Evolutionary conservation across 2,329 filamentous ascomycete genomes (phyloP), one percentile per base, ranked within the genome.

Genomic region (Ploettnerulaceae sp.): DNA sequence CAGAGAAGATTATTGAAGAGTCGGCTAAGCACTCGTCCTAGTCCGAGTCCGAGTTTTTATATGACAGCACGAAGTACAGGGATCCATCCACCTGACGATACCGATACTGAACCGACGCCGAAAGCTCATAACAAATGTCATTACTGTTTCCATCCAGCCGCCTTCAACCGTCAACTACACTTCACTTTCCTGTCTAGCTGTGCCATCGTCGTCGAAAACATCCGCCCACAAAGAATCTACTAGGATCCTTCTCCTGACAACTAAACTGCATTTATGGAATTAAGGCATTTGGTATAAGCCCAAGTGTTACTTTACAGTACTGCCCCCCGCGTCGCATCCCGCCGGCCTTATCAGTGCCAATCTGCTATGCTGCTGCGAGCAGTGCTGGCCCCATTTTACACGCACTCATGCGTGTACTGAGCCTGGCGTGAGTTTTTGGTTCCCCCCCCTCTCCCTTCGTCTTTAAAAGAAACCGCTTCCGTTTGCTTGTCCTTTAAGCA

Each of bases 331-430:
- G 24, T 21, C 4, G 22, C 24, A 14, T 18, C 28, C 32, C 15
- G 14, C 14, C 15, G 17, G 41, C 31, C 41, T 28, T 29, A 24
- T 44, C 31, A 29, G 22, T 33, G 28, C 14, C 32, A 15, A 25
- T 44, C 29, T 44, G 41, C 33, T 36, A 44, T 44, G 41, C 41
- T 14, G 41, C 52, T 38, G 20, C 20, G 37, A 47, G 32, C 40
- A 38, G 22, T 20, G 26, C 36, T 35, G 29, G 43, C 29, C 34
- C 28, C 18, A 34, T 41, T 36, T 32, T 24, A 33, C 39, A 49
- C 38, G 46, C 47, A 39, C 25, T 32, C 24, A 18, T 42, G 36
- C 20, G 41, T 47, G 31, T 43, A 37, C 41, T 42, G 20, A 32
- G 31, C 7, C 29, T 26, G 24, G 39, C 18, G 49, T 51, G 24